Conservation (phyloP, 495 filamentous ascomycete genomes). For the Daldinia childiae region DNA sequence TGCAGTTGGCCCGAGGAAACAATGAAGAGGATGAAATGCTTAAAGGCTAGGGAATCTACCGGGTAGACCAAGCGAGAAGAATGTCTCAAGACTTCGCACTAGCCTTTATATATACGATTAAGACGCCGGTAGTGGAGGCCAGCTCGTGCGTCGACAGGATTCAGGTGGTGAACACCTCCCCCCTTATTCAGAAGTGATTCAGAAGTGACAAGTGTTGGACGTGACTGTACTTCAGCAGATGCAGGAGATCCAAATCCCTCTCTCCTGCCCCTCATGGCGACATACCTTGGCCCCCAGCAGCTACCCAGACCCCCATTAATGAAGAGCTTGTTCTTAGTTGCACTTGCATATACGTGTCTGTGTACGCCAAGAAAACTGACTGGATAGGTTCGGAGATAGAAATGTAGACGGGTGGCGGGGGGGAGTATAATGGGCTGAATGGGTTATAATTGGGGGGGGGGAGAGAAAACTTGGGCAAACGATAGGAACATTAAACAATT, state of each 20-base stretch:
- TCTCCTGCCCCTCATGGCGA: conserved; percentile 14
- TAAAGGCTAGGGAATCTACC: neutral
- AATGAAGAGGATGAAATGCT: conserved; percentile 3
- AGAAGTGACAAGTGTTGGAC: neutral
- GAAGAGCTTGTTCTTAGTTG: conserved; percentile 4
- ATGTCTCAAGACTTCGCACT: neutral
- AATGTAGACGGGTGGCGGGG: conserved; percentile 26
- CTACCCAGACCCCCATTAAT: conserved; percentile 1
- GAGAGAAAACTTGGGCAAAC: conserved; percentile 1
- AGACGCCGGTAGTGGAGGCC: conserved; percentile 2
- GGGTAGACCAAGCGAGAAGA: neutral
- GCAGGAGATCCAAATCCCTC: conserved; percentile 7
- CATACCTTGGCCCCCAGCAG: conserved; percentile 13
- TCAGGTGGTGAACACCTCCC: neutral
- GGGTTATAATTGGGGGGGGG: neutral
- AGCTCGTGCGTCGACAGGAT: conserved; percentile 1
- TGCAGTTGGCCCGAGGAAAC: neutral
- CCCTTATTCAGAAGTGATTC: conserved; percentile 9
- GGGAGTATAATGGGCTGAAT: neutral
- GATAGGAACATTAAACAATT: conserved; percentile 30
- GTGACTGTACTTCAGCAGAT: conserved; percentile 1
- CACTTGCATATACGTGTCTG: conserved; percentile 8
- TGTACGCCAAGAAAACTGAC: conserved; percentile 30
- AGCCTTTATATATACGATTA: conserved; percentile 6
- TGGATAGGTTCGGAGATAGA: conserved; percentile 36